A percentile compares a stretch with the other conserved stretches of the same genome.
Conservation (phyloP, 108 stramenopile species). For the Chaetoceros tenuissimus region DNA sequence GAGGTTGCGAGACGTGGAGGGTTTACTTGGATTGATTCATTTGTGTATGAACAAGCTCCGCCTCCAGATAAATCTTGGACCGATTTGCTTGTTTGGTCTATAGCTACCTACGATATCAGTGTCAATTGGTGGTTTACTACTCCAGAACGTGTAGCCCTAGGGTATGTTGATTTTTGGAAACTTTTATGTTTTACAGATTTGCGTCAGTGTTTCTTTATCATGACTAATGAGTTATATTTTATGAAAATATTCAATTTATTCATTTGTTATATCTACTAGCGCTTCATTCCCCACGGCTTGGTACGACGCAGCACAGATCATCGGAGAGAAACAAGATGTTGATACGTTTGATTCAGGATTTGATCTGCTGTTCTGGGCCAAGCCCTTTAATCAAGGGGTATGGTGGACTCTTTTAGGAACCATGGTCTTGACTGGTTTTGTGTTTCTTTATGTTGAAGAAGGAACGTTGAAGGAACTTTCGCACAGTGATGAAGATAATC, state of each 20-base stretch:
- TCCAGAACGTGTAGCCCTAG: conserved; percentile 12
- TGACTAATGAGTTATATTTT: too few relatives aligned
- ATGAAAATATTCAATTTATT: too few relatives aligned
- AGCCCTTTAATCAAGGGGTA: conserved; percentile 18
- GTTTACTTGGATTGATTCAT: conserved; percentile 32
- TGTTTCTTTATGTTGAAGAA: conserved; percentile 18
- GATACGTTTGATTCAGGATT: neutral
- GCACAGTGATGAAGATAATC: too few relatives aligned
- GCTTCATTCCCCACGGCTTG: conserved; percentile 18
- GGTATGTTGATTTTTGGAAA: too few relatives aligned
- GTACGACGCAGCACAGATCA: conserved; percentile 21
- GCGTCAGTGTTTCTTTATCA: too few relatives aligned
- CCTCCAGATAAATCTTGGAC: conserved; percentile 2
- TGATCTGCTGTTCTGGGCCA: conserved; percentile 6
- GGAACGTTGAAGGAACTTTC: conserved; percentile 1
- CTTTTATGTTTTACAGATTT: too few relatives aligned
- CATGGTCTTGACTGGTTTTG: conserved; percentile 17
- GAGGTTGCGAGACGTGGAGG: conserved; percentile 29
- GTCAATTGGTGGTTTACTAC: conserved; percentile 9
- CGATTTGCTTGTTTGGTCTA: conserved; percentile 24
- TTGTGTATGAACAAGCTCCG: conserved; percentile 1
- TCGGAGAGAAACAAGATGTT: conserved; percentile 9
- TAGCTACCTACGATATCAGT: conserved; percentile 24
- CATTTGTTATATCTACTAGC: too few relatives aligned
- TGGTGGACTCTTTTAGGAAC: conserved; percentile 18